Evolutionary conservation across 2,329 filamentous ascomycete species (phyloP), one percentile per base, ranked within the genome.

Genomic region (Aspergillus unguis): DNA sequence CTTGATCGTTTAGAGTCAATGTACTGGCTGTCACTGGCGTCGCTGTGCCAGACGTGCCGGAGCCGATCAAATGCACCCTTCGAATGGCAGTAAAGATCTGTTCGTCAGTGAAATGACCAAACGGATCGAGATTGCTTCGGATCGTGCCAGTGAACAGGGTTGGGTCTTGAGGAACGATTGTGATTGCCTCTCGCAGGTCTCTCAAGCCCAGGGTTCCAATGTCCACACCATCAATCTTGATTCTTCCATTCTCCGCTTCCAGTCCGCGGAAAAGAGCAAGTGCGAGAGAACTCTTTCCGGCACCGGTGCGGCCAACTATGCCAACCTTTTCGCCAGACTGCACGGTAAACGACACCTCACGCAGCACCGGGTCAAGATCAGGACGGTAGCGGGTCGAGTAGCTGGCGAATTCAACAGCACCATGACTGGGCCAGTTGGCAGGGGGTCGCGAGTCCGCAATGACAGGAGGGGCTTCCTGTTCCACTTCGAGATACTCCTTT

Each of bases 401-500:
- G 58, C 86, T 80, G 58, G 88, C 81, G 69, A 99, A 99, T 65
- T 96, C 86, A 9, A 99, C 89, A 0, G 85, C 81, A 38, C 94
- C 94, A 66, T 88, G 80, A 55, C 83, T 86, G 6, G 94, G 94
- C 94, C 94, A 99, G 66, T 88, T 85, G 4, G 80, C 72, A 0
- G 87, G 80, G 5, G 94, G 94, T 28, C 90, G 82, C 58, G 84
- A 88, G 54, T 92, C 85, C 50, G 90, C 85, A 37, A 95, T 82
- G 37, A 95, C 77, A 1, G 88, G 80, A 0, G 82, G 78, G 1
- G 94, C 92, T 74, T 99, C 94, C 70, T 96, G 92, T 63, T 97
- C 92, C 1, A 99, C 88, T 41, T 97, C 90, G 33, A 97, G 82
- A 67, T 97, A 99, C 69, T 99, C 94, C 76, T 96, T 95, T 67